These are phyloP conservation scores for Nepenthes mirabilis DNA, from an alignment of 148 eudicot species.

Conservation along the genomic window DNA sequence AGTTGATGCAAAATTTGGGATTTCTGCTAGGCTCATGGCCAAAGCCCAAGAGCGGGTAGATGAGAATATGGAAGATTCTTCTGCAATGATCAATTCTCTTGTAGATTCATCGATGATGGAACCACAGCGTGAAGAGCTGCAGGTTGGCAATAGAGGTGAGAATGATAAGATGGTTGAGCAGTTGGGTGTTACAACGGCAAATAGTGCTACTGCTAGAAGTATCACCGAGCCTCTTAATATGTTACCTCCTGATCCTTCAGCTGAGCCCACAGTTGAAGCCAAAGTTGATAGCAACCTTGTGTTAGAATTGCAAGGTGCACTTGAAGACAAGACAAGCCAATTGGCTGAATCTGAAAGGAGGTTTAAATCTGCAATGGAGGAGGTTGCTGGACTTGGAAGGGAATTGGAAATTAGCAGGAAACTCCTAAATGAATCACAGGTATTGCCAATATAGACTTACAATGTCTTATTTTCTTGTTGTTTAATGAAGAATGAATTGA, in stretches of 20 bases:
- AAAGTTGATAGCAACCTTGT: conserved; percentile 31
- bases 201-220: conserved; percentile 29
- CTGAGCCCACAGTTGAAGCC: conserved; percentile 19
- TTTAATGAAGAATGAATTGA: not conserved
- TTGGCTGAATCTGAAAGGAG: conserved; percentile 43
- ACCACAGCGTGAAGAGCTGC: conserved; percentile 46
- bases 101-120: conserved; percentile 71
- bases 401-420: conserved; percentile 68
- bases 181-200: conserved; percentile 19
- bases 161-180: conserved; percentile 20
- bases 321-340: conserved; percentile 52
- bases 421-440: conserved; percentile 96
- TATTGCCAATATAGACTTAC: conserved; percentile 12
- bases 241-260: conserved; percentile 22
- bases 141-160: conserved; percentile 25
- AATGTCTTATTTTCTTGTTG: not conserved
- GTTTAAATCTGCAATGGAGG: conserved; percentile 40
- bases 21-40: conserved; percentile 15
- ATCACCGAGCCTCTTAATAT: conserved; percentile 21
- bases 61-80: conserved; percentile 78
- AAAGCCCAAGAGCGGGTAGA: conserved; percentile 47
- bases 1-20: conserved; percentile 24
- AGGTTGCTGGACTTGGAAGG: conserved; percentile 50
- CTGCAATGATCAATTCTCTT: conserved; percentile 45
- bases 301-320: conserved; percentile 43